These are phyloP conservation scores for Papilionanthe hybrid DNA, from an alignment of 116 monocot species.

Conservation along the genomic window DNA sequence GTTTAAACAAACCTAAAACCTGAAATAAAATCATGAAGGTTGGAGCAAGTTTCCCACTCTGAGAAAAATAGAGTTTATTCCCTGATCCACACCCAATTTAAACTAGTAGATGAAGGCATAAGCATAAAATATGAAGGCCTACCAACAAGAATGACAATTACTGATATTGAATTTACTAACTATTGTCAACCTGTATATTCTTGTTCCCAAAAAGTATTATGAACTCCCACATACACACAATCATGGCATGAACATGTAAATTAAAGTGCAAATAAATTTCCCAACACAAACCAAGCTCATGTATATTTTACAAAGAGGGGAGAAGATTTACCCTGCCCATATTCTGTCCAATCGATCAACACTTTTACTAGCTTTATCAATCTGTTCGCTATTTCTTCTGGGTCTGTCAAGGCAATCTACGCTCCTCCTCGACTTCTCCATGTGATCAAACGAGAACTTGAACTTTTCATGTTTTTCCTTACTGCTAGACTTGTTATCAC, in stretches of 20 bases:
- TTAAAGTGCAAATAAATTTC: constrained; percentile 28
- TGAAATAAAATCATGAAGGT: too few relatives aligned
- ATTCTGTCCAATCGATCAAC: constrained; percentile 92
- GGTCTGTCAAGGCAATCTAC: constrained; percentile 64
- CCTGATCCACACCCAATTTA: too few relatives aligned
- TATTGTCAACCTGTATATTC: neutral
- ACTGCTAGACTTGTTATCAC: constrained; percentile 4
- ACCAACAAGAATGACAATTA: neutral
- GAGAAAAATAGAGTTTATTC: too few relatives aligned
- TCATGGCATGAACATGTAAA: constrained; percentile 23
- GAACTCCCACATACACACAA: constrained; percentile 9
- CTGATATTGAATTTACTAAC: neutral
- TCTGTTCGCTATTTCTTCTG: constrained; percentile 48
- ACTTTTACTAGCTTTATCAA: constrained; percentile 72
- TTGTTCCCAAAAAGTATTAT: constrained; percentile 10
- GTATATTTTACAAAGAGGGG: constrained; percentile 19
- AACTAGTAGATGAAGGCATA: too few relatives aligned
- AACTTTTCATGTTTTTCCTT: constrained; percentile 56
- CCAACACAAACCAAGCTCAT: constrained; percentile 24
- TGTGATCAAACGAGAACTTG: constrained; percentile 55
- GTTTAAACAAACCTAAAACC: too few relatives aligned
- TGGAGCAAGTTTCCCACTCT: neutral
- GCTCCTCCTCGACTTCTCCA: constrained; percentile 84
- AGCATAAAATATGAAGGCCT: too few relatives aligned
- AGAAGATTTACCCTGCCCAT: constrained; percentile 51